Percentiles rank a stretch among this genome's conserved stretches.
Conservation (phyloP, 805 yeast genomes). For the Starmerella geochares region DNA sequence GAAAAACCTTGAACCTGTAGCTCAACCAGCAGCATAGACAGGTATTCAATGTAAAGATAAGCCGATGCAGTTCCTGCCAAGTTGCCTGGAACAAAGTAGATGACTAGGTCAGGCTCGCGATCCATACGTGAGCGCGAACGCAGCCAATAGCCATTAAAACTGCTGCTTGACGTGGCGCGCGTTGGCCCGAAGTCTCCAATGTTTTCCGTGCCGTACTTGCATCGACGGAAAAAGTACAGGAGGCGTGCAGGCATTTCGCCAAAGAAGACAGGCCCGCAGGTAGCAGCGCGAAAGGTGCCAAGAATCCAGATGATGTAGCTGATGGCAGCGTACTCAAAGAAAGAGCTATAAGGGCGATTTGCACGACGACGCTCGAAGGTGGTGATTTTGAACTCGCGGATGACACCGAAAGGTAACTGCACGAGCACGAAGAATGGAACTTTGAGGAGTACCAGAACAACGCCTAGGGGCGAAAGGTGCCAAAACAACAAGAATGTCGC, state of each 20-base stretch:
- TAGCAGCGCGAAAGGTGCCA: conserved; percentile 21
- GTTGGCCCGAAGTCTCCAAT: conserved; percentile 27
- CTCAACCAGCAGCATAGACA: conserved; percentile 35
- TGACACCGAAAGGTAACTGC: conserved; percentile 24
- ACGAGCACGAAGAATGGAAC: conserved; percentile 18
- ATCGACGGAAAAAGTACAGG: conserved; percentile 25
- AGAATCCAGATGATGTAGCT: conserved; percentile 25
- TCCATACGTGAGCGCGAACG: conserved; percentile 29
- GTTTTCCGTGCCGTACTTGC: conserved; percentile 29
- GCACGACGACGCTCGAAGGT: conserved; percentile 26
- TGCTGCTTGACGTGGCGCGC: conserved; percentile 23
- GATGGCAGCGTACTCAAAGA: conserved; percentile 26
- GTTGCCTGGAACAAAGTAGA: conserved; percentile 39
- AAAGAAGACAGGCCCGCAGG: conserved; percentile 24
- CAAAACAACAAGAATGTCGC: background rate
- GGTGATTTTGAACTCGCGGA: conserved; percentile 23
- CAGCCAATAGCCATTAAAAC: conserved; percentile 31
- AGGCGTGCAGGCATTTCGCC: conserved; percentile 23
- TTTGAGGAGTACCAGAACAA: background rate
- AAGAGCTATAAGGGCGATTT: conserved; percentile 22
- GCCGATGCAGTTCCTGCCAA: conserved; percentile 32
- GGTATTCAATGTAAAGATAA: conserved; percentile 39
- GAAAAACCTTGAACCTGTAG: conserved; percentile 41
- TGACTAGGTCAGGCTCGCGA: conserved; percentile 34
- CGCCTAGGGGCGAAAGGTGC: conserved; percentile 3